phyloP scores from a whole-genome alignment of 805 yeast species.

The Metschnikowia arizonensis region DNA sequence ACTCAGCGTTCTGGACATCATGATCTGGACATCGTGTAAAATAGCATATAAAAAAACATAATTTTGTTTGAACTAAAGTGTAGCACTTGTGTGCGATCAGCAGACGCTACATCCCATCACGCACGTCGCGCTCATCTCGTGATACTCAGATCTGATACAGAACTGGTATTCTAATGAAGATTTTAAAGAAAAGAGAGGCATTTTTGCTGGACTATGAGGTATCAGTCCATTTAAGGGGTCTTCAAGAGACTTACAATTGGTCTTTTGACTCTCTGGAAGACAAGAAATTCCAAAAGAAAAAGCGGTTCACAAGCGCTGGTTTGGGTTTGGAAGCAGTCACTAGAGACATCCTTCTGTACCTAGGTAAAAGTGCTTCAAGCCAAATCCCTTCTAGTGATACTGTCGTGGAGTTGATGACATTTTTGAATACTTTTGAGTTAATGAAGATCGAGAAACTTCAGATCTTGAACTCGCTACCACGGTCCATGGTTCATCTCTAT shows the following conservation, averaged over 20 bases:
- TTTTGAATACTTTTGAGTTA: constrained; percentile 49
- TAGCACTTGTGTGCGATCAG: too few relatives aligned
- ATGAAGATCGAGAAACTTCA: constrained; percentile 84
- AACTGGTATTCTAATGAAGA: constrained; percentile 29
- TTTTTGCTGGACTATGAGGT: constrained; percentile 68
- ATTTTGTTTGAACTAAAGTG: background rate
- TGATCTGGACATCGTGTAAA: constrained; percentile 11
- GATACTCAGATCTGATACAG: background rate
- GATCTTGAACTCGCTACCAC: constrained; percentile 75
- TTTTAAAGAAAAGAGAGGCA: constrained; percentile 50
- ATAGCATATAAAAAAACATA: constrained; percentile 9
- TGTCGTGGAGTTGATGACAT: constrained; percentile 39
- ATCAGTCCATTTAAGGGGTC: constrained; percentile 45
- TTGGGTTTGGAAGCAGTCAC: constrained; percentile 46
- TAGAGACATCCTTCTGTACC: constrained; percentile 43
- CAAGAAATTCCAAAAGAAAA: constrained; percentile 21
- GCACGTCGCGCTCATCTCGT: constrained; percentile 2
- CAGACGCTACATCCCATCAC: background rate
- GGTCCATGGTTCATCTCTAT: constrained; percentile 72
- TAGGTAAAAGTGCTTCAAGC: constrained; percentile 28
- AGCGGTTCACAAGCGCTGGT: constrained; percentile 40
- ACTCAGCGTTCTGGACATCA: background rate
- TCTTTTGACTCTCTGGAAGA: constrained; percentile 33
- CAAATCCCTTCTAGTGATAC: constrained; percentile 20
- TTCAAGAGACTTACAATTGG: constrained; percentile 48